Evolutionary conservation across 805 yeast genomes (phyloP).

Genomic region (Saturnispora halmiae): DNA sequence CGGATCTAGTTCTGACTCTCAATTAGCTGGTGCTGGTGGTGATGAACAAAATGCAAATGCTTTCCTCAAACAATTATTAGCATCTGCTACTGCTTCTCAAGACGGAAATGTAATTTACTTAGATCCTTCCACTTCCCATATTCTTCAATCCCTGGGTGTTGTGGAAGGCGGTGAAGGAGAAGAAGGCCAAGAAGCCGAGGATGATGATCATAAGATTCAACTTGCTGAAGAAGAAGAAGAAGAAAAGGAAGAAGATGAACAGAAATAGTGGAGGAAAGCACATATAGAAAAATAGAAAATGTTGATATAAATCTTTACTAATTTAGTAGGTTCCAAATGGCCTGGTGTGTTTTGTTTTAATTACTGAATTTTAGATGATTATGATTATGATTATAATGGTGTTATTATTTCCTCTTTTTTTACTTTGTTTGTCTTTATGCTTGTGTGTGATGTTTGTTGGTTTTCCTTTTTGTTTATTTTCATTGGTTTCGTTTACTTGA

Average conservation of each 20-base stretch:
- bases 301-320: not conserved
- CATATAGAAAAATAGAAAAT: no score
- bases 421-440: no score
- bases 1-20: slow-evolving; percentile 14
- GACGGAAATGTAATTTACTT: slow-evolving; percentile 58
- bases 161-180: slow-evolving; percentile 30
- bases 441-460: no score
- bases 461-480: no score
- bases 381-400: no score
- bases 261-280: no score
- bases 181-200: slow-evolving; percentile 21
- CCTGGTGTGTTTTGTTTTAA: not conserved
- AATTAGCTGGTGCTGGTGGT: not conserved
- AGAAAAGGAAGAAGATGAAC: not conserved
- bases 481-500: no score
- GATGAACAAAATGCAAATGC: slow-evolving; percentile 21
- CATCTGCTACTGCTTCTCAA: slow-evolving; percentile 41
- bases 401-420: no score
- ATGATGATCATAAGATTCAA: slow-evolving; percentile 15
- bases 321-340: not conserved
- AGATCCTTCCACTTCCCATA: slow-evolving; percentile 56
- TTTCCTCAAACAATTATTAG: slow-evolving; percentile 26
- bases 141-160: slow-evolving; percentile 43
- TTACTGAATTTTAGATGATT: not conserved
- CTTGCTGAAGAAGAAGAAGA: slow-evolving; percentile 18